Evolutionary conservation across 129 eudicot species (phyloP), one percentile per base, ranked within the genome.

Genomic region (Tagetes erecta): DNA sequence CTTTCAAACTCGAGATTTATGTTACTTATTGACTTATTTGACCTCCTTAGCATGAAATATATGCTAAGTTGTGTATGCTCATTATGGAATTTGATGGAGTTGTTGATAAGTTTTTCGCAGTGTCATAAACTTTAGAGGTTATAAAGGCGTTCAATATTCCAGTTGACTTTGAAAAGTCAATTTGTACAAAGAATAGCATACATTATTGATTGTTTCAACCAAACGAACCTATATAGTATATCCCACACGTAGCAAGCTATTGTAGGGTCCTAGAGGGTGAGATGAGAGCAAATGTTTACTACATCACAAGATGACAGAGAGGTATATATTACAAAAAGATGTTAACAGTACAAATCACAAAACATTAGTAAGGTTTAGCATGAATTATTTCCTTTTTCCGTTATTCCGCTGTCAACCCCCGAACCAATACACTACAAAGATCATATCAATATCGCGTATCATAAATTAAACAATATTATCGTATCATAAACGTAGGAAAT

Each of bases 101-200:
- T 12, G n/a, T 35, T 70, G 38, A 14, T 11, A 71, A 20, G 27
- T 40, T 20, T 38, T 10, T 20, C 35, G 53, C 7, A 31, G 39
- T 55, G 65, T 40, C 37, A 30, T 39, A 20, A 8, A 37, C 50
- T 71, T 53, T 37, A 14, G 5, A 5, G 7, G 59, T 39, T 56
- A 39, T 56, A 9, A 71, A 55, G 76, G 7, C 51, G 64, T 52
- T 14, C 14, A 11, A 0, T 35, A 53, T 50, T 52, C n/a, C 50
- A 55, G 10, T 39, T 71, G 76, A 55, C 76, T 71, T 71, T 71
- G 30, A 71, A n/a, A 71, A 47, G 37, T 70, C 50, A 49, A 10
- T 20, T n/a, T n/a, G 27, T 20, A 20, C 27, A 20, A 20, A 20
- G 27, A 20, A 20, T 20, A 20, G 27, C 27, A 20, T 20, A 20